Evolutionary conservation across 768 basidiomycete species (phyloP), one percentile per base, ranked within the genome.

Genomic region (Crucibulum laeve): DNA sequence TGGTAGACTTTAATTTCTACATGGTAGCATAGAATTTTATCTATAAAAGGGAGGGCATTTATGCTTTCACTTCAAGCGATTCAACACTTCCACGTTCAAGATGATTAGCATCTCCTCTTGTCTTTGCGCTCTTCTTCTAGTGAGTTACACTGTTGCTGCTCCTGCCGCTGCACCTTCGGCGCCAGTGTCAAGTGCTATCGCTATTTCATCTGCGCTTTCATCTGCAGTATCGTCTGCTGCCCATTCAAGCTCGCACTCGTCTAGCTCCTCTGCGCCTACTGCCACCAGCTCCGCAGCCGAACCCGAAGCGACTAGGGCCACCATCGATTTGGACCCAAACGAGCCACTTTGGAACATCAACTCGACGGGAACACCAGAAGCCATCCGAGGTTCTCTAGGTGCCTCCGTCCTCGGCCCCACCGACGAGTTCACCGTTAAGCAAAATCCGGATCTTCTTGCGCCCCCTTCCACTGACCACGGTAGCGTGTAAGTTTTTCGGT

Each of bases 391-490:
- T 1, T 24, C 52, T 0, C 60, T 74, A 2, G 80, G 81, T 0
- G 63, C 66, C 0, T 45, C 43, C 4, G 67, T 85, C 42, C 53
- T 85, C 1, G 83, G 79, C 1, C 82, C 79, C 0, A 64, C 80
- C 42, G 81, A 86, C 52, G 46, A 72, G 3, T 71, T 73, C 3
- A 26, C 84, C n/a, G 70, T 79, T 40, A 40, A 71, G 21, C 65
- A 85, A 57, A 81, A 83, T 40, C 66, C 80, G 6, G 77, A 85
- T 40, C 42, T 67, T 3, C 50, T 85, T 0, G 77, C 78, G 7
- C 79, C 81, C 34, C 84, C 84, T 3, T 72, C 69, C 4, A 84
- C 85, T 0, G 84, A 87, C 52, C 53, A 64, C 18, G 83, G 84
- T 10, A 47, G 45, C 18, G 63, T 86, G 70, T 67, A 36, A 36